These are phyloP conservation scores for Lasiosphaeriaceae sp. DNA, from an alignment of 495 filamentous ascomycete species.

Conservation along the genomic window DNA sequence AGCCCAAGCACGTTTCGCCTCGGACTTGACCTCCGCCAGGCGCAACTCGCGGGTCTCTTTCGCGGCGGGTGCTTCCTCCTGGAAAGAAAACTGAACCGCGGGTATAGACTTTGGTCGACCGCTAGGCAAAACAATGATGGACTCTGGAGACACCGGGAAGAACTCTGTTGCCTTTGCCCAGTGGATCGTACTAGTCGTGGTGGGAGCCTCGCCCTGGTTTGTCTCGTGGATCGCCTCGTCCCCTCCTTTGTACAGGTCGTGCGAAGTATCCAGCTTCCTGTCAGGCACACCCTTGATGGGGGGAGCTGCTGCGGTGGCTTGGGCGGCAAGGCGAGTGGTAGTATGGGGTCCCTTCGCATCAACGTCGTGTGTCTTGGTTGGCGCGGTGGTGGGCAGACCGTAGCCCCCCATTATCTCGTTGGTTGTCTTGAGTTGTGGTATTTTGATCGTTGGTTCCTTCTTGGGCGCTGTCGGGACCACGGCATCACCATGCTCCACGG, in stretches of 20 bases:
- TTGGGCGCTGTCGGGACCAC: slow-evolving; percentile 10
- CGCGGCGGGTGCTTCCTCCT: slow-evolving; percentile 55
- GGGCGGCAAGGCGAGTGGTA: background rate
- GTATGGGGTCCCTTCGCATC: background rate
- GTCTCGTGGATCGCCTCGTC: background rate
- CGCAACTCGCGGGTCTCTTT: slow-evolving; percentile 60
- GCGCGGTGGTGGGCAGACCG: slow-evolving; percentile 20
- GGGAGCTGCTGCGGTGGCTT: background rate
- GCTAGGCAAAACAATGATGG: slow-evolving; percentile 72
- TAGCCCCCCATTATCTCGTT: slow-evolving; percentile 23
- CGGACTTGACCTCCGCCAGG: slow-evolving; percentile 66
- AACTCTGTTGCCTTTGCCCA: slow-evolving; percentile 70
- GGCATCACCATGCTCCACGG: background rate
- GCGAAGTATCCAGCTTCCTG: background rate
- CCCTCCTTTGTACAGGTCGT: background rate
- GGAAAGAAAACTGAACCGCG: slow-evolving; percentile 69
- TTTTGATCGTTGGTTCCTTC: slow-evolving; percentile 23
- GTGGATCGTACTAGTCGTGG: slow-evolving; percentile 43
- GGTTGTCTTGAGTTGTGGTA: slow-evolving; percentile 36
- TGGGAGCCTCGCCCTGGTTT: slow-evolving; percentile 1
- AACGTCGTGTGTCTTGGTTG: slow-evolving; percentile 4
- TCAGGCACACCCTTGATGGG: slow-evolving; percentile 8
- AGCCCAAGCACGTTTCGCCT: slow-evolving; percentile 75
- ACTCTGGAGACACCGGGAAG: slow-evolving; percentile 65
- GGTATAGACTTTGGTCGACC: slow-evolving; percentile 65